phyloP scores from a whole-genome alignment of 306 rosid species.

The Castanea crenata region DNA sequence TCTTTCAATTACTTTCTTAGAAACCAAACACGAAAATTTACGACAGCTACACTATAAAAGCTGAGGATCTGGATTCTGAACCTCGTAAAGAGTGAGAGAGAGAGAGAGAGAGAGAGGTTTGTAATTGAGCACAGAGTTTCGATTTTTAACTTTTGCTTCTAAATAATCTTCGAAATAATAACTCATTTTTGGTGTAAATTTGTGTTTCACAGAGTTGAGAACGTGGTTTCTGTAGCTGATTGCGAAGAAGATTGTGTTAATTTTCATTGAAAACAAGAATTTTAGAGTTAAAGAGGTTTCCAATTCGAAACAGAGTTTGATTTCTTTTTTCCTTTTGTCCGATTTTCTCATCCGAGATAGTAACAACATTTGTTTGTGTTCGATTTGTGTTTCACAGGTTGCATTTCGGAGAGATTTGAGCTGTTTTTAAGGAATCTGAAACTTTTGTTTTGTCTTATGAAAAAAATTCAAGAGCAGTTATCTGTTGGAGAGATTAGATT shows the following conservation, averaged over 20 bases:
- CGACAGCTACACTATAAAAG: conserved; percentile 32
- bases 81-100: conserved; percentile 10
- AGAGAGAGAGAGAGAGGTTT: conserved; percentile 30
- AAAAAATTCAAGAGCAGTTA: conserved; percentile 15
- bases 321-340: conserved; percentile 13
- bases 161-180: background rate
- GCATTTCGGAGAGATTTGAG: conserved; percentile 30
- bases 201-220: conserved; percentile 14
- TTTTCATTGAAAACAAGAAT: conserved; percentile 27
- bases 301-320: background rate
- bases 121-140: conserved; percentile 17
- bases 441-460: conserved; percentile 1
- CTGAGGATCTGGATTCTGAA: conserved; percentile 58
- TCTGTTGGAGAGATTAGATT: conserved; percentile 3
- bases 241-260: conserved; percentile 23
- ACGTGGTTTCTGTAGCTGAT: conserved; percentile 6
- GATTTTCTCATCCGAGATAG: conserved; percentile 19
- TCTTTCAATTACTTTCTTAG: conserved; percentile 14
- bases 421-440: conserved; percentile 21
- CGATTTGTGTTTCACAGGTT: conserved; percentile 32
- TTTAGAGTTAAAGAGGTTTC: conserved; percentile 13
- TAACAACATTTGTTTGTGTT: conserved; percentile 7
- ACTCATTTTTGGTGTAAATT: conserved; percentile 20
- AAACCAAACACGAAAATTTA: conserved; percentile 13
- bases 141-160: conserved; percentile 1